Base-by-base conservation (phyloP, 805 yeast genomes). In the Ogataea degrootiae region DNA sequence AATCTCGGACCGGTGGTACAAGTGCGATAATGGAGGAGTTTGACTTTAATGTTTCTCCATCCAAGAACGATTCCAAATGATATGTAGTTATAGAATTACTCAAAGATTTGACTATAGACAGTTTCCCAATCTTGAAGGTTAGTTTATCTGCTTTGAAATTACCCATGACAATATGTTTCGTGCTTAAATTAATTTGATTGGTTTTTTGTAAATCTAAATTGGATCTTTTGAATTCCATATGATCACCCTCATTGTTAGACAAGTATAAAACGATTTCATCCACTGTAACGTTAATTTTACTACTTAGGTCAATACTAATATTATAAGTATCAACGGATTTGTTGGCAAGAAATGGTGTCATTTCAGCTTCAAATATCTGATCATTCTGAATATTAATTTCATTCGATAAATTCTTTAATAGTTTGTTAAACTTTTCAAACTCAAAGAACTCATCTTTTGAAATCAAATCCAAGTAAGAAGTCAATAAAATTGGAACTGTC, bases 311-410 rank as follows among this genome's bases (percentile, higher is more conserved):
- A 4, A 77, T 48, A 9, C 61, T 65, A 2, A 80, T 49, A 36
- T 52, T 66, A 44, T 77, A 72, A 6, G 51, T 56, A 54, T 77
- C 77, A 23, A 46, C 63, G 5, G 56, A 55, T 14, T 55, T 62
- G 21, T 70, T 67, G 5, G 60, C 54, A 12, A 80, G 60, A 44
- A 59, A 67, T 0, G 79, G 76, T 5, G 52, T 48, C 3, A 79
- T 50, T 0, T 57, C 45, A 6, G 71, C 55, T 1, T 55, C 51
- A 47, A 79, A 74, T 42, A 78, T 57, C 1, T 61, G 59, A 4
- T 64, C 63, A 55, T 51, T 57, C 46, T 23, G 57, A 19, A 43
- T 57, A 31, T n/a, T 43, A 42, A 42, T 49, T 34, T 12, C 52
- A 5, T 44, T 49, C 1, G 45, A 21, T n/a, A 60, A 44, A n/a